Evolutionary conservation across 192 early-diverging fungal species (phyloP), one percentile per base, ranked within the genome.

Genomic region (Spizellomyces punctatus): DNA sequence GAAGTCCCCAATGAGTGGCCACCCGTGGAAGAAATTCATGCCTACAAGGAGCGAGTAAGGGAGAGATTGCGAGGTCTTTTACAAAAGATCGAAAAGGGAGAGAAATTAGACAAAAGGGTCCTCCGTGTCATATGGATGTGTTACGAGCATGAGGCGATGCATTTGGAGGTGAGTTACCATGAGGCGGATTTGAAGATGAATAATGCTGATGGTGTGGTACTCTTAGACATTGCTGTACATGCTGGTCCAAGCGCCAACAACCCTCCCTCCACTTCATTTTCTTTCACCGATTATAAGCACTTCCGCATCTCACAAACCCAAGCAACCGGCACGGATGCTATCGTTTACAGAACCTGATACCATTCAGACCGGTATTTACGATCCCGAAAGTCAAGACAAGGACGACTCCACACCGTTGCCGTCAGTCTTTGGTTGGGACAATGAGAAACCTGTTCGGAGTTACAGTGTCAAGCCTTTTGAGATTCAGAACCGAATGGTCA

Each of bases 91-190:
- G 63, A 68, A 5, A 66, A 83, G 12, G 70, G 66, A 9, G 41
- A 71, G 41, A 57, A 61, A 2, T n/a, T 60, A 17, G 41, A 67
- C 10, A 74, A 74, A 36, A 66, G 79, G 27, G 27, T 87, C 43
- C 86, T 81, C 6, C 82, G 93, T 19, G 86, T 88, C 14, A 41
- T 95, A 21, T 93, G 86, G 86, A 95, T 97, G 94, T 81, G 83
- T 10, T 95, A 91, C 81, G 95, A 98, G 76, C 95, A 98, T 74
- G 92, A 98, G 67, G 94, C 90, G 1, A 91, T 96, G 94, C 95
- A 98, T 66, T 76, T 95, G 8, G 95, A 98, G 76, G 80, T 81
- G 27, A 19, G 50, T 12, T 54, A 9, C 14, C 44, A 42, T 69
- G 58, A 71, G 43, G 17, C 16, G 14, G 21, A 42, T 61, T 41